These are phyloP conservation scores for Lepiota brunneoincarnata DNA, from an alignment of 768 basidiomycete genomes.

Conservation along the genomic window DNA sequence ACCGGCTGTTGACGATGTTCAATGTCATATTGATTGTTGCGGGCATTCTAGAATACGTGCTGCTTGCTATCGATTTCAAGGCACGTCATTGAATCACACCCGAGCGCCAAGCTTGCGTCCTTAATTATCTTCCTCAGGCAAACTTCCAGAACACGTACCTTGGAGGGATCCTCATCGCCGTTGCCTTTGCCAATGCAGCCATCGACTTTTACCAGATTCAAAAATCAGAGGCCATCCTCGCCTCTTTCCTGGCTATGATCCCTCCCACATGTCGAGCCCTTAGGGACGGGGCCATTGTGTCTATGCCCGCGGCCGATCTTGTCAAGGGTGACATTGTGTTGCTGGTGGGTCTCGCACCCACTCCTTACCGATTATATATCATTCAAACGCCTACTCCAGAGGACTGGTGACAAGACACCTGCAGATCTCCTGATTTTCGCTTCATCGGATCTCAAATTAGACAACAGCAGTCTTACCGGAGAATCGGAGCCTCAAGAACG, in stretches of 20 bases:
- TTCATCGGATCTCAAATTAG: slow-evolving; percentile 62
- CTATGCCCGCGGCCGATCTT: slow-evolving; percentile 57
- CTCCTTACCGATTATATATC: background rate
- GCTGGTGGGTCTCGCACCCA: slow-evolving; percentile 35
- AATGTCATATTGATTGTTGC: slow-evolving; percentile 67
- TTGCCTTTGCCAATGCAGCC: slow-evolving; percentile 67
- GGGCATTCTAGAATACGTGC: slow-evolving; percentile 62
- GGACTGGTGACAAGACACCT: slow-evolving; percentile 69
- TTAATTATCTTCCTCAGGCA: slow-evolving; percentile 30
- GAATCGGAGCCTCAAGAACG: slow-evolving; percentile 72
- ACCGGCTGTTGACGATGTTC: slow-evolving; percentile 61
- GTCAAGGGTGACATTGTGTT: slow-evolving; percentile 69
- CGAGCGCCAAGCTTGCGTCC: background rate
- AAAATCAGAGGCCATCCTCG: slow-evolving; percentile 71
- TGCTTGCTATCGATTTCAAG: slow-evolving; percentile 61
- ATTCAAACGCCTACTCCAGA: slow-evolving; percentile 29
- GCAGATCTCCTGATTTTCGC: slow-evolving; percentile 63
- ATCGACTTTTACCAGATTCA: slow-evolving; percentile 74
- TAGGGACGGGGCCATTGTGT: slow-evolving; percentile 51
- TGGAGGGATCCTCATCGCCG: slow-evolving; percentile 64
- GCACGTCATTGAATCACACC: slow-evolving; percentile 24
- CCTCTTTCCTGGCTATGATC: slow-evolving; percentile 73
- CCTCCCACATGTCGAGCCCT: slow-evolving; percentile 66
- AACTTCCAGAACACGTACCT: slow-evolving; percentile 70
- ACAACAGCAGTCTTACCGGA: slow-evolving; percentile 69